Conservation (phyloP, 2,329 filamentous ascomycete genomes). For the Onygena corvina region DNA sequence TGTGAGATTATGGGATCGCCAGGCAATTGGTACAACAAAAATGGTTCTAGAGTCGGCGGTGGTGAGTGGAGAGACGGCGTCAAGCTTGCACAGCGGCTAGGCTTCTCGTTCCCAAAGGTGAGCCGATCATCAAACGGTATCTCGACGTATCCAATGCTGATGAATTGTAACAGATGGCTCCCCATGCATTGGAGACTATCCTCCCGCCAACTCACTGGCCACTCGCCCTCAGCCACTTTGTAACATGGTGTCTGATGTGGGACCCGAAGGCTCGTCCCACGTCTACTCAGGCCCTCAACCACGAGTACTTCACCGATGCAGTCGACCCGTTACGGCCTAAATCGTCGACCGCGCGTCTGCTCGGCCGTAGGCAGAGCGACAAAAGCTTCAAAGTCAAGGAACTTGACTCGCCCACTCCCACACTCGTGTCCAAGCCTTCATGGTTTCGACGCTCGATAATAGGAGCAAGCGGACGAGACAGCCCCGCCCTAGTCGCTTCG, state of each 20-base stretch:
- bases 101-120: constrained; percentile 89
- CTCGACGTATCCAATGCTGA: background rate
- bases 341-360: constrained; percentile 69
- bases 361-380: constrained; percentile 84
- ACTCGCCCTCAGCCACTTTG: constrained; percentile 72
- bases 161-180: constrained; percentile 60
- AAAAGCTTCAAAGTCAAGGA: constrained; percentile 50
- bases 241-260: constrained; percentile 99
- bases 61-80: constrained; percentile 97
- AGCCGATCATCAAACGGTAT: constrained; percentile 12
- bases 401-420: constrained; percentile 52
- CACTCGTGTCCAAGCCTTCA: constrained; percentile 67
- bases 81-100: constrained; percentile 82
- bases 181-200: constrained; percentile 90
- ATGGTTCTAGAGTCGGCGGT: constrained; percentile 73
- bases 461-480: constrained; percentile 53
- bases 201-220: constrained; percentile 88
- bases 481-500: constrained; percentile 43
- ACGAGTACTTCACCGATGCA: constrained; percentile 89
- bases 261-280: constrained; percentile 86
- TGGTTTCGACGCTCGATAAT: constrained; percentile 97
- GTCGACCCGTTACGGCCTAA: constrained; percentile 87
- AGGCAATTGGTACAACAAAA: constrained; percentile 89
- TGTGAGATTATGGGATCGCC: constrained; percentile 99
- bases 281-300: constrained; percentile 81